phyloP scores from a whole-genome alignment of 352 stramenopile species.

The Paralagenidium karlingii region DNA sequence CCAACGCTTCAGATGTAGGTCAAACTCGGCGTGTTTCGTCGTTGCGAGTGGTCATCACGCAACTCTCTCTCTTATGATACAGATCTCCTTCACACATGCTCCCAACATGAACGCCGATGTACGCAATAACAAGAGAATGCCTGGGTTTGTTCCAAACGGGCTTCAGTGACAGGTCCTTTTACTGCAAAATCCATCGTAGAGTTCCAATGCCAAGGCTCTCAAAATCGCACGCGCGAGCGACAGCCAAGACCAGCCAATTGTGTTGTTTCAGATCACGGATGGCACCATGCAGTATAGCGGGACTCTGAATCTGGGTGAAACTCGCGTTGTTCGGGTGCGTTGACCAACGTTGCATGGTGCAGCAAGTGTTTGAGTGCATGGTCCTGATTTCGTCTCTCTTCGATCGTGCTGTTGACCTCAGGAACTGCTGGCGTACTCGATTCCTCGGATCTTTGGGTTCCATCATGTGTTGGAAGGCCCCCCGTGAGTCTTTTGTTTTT shows the following conservation, averaged over 20 bases:
- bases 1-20: conserved; percentile 42
- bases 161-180: too few relatives aligned
- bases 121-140: conserved; percentile 34
- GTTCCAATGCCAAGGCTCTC: conserved; percentile 19
- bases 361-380: too few relatives aligned
- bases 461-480: conserved; percentile 61
- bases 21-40: too few relatives aligned
- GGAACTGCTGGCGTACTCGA: conserved; percentile 66
- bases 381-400: too few relatives aligned
- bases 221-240: conserved; percentile 25
- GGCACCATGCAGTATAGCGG: conserved; percentile 33
- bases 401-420: conserved; percentile 6
- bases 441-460: conserved; percentile 66
- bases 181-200: too few relatives aligned
- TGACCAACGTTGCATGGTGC: too few relatives aligned
- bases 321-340: conserved; percentile 31
- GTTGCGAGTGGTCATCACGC: too few relatives aligned
- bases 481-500: conserved; percentile 24
- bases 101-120: conserved; percentile 62
- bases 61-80: too few relatives aligned
- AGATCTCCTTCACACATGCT: conserved; percentile 61
- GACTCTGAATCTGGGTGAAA: conserved; percentile 55
- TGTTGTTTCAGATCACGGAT: conserved; percentile 44
- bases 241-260: conserved; percentile 29
- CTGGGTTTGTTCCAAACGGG: too few relatives aligned